Percentiles rank a stretch among this genome's conserved stretches.
These are phyloP conservation scores for Epithele typhae DNA, from an alignment of 768 basidiomycete species.

Conservation along the genomic window DNA sequence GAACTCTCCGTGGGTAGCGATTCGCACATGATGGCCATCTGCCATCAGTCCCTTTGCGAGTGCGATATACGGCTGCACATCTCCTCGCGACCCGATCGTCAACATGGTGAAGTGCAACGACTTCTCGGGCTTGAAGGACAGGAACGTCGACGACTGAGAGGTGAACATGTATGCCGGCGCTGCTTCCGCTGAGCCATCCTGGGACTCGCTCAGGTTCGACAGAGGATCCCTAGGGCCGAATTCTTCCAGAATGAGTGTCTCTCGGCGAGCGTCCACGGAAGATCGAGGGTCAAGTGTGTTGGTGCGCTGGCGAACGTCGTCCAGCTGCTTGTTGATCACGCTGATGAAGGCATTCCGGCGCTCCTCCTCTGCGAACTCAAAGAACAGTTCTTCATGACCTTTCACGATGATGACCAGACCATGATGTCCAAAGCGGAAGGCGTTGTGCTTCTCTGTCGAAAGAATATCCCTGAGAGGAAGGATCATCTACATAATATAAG, in stretches of 20 bases:
- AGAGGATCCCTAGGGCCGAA: constrained; percentile 52
- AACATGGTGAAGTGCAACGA: constrained; percentile 88
- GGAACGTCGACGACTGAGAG: constrained; percentile 90
- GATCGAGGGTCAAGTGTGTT: constrained; percentile 34
- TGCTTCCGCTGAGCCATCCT: constrained; percentile 45
- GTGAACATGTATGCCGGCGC: constrained; percentile 94
- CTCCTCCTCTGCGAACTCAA: constrained; percentile 84
- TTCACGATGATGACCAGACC: constrained; percentile 89
- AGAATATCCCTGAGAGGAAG: constrained; percentile 88
- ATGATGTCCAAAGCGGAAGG: constrained; percentile 85
- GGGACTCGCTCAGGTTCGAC: constrained; percentile 32
- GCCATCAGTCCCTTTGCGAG: constrained; percentile 87
- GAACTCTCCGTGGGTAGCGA: constrained; percentile 96
- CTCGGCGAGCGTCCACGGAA: constrained; percentile 52
- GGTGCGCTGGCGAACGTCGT: constrained; percentile 54
- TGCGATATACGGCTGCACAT: constrained; percentile 98
- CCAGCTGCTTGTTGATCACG: constrained; percentile 78
- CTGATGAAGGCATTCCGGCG: constrained; percentile 74
- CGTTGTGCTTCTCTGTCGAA: constrained; percentile 77
- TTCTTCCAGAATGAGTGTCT: constrained; percentile 82
- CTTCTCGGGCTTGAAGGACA: constrained; percentile 91
- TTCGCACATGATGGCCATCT: constrained; percentile 85
- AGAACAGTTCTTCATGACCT: constrained; percentile 96
- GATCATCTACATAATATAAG: constrained; percentile 76
- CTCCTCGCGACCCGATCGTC: constrained; percentile 94